These are phyloP conservation scores for Pseudomicrostroma phylloplanum DNA, from an alignment of 1,284 basidiomycete species.

Conservation along the genomic window DNA sequence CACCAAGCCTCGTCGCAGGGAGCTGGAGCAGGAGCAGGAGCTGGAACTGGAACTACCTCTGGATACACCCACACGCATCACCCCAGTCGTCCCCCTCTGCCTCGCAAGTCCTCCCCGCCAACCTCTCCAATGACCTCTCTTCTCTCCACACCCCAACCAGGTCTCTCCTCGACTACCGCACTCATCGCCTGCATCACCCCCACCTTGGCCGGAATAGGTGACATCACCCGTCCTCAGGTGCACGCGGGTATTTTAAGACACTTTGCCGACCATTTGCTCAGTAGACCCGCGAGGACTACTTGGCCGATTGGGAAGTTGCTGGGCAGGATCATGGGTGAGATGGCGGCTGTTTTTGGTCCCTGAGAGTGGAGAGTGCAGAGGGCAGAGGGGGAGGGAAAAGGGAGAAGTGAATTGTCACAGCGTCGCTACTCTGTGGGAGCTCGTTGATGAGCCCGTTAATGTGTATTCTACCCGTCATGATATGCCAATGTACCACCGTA, in stretches of 20 bases:
- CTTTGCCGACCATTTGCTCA: background rate
- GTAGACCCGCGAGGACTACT: background rate
- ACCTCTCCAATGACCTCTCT: background rate
- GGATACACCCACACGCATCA: background rate
- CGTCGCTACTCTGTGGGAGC: no score
- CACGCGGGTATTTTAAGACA: background rate
- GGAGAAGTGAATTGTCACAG: no score
- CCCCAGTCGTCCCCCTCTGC: background rate
- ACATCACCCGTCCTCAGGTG: background rate
- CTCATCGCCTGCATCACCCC: no score
- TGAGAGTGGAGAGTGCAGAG: no score
- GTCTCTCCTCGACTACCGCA: no score
- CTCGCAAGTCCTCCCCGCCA: background rate
- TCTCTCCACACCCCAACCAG: background rate
- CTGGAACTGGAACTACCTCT: no score
- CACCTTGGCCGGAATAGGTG: background rate
- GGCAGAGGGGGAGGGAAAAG: no score
- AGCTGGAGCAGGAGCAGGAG: no score
- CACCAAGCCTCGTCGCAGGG: background rate
- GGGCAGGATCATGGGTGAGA: slow-evolving; percentile 1
- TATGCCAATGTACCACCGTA: no score
- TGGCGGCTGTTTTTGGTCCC: background rate
- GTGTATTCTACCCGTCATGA: no score
- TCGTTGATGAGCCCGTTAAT: no score
- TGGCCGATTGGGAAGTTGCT: background rate